These are phyloP conservation scores for Proliferodiscus dingleyae DNA, from an alignment of 2,329 filamentous ascomycete genomes.

Conservation along the genomic window DNA sequence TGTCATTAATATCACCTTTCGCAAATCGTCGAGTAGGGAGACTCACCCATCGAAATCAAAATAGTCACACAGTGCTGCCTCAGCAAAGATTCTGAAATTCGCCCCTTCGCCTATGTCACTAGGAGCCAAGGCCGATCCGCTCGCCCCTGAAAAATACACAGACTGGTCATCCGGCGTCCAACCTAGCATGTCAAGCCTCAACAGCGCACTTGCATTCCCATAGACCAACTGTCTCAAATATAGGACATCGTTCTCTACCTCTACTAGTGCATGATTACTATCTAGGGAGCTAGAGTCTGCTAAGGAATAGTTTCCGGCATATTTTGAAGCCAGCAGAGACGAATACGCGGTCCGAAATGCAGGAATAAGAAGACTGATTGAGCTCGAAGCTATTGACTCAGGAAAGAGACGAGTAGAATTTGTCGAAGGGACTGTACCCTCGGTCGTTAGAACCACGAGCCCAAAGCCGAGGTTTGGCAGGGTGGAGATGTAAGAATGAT, in stretches of 20 bases:
- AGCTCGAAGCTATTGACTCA: neutral
- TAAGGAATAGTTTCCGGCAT: neutral
- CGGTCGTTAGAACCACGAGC: neutral
- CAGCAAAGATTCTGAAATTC: neutral
- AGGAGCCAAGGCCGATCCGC: neutral
- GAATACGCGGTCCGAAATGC: neutral
- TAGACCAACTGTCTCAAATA: neutral
- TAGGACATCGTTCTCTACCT: neutral
- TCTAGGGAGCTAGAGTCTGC: neutral
- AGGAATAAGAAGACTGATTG: neutral
- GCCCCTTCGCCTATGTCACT: neutral
- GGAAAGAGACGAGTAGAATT: neutral
- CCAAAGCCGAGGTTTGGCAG: neutral
- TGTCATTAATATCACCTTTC: too few relatives aligned
- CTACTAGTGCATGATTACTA: neutral
- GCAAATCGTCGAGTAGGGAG: too few relatives aligned
- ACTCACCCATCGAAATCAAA: neutral
- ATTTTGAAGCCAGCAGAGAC: neutral
- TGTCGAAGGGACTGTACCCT: neutral
- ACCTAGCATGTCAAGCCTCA: neutral
- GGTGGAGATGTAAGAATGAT: neutral
- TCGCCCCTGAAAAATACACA: neutral
- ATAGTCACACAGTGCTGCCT: neutral
- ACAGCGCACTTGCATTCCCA: neutral
- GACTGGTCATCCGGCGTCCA: neutral